Evolutionary conservation across 345 rosid species (phyloP), one percentile per base, ranked within the genome.

Genomic region (Citrus glauca): DNA sequence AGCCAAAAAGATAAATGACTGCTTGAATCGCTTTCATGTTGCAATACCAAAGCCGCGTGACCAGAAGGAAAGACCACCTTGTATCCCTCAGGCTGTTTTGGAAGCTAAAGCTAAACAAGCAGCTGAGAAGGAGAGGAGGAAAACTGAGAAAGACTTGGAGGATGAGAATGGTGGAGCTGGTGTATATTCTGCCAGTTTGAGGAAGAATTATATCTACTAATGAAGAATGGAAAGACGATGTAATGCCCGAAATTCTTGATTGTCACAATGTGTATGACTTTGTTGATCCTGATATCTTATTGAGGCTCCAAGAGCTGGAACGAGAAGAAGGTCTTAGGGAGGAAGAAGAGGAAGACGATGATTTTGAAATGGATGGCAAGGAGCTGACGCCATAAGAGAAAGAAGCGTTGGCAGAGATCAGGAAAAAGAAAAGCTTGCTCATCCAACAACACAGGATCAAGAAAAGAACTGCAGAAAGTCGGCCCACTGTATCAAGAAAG

Each of bases 121-220:
- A 53, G 89, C 85, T 59, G 89, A 78, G 65, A 81, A 72, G 81
- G 98, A 85, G 85, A 90, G 84, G 84, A 84, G 90, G 62, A 93
- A 90, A 78, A 88, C 90, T 38, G 90, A 89, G 80, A 93, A 86
- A 86, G 97, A 95, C 71, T 82, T 95, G 89, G 98, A 95, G 84
- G 79, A 95, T 59, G 98, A 95, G 78, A 95, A 93, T 68, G 98
- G 98, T 50, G 97, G 98, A 65, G 98, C 97, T 64, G 98, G 98
- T 68, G 98, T 93, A 38, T 95, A 95, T 77, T 93, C 98, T 77
- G 95, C 95, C 73, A 91, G 88, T 80, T 87, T 95, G 86, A 92
- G 40, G 85, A 95, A 93, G 93, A 68, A 95, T 66, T 93, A 95
- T 81, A 84, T 95, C 76, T 86, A 86, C 90, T 1, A 78, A 85